Evolutionary conservation across 495 filamentous ascomycete genomes (phyloP).

Genomic region (Aspergillus wentii): DNA sequence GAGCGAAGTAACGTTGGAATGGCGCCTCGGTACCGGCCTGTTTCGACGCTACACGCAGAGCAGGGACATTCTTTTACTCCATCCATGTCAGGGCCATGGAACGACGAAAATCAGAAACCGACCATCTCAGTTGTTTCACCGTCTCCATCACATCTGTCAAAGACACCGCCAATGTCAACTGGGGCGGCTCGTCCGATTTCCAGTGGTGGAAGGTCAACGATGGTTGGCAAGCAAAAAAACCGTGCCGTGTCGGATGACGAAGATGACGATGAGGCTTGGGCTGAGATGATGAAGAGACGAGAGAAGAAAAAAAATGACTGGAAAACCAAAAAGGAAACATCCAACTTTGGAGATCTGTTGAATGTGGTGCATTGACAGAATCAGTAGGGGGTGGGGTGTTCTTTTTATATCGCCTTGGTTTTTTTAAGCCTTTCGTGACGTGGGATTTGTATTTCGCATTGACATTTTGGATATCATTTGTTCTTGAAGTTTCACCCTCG

Average conservation of each 20-base stretch:
- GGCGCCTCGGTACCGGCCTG: slow-evolving; percentile 88
- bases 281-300: slow-evolving; percentile 78
- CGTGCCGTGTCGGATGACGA: slow-evolving; percentile 48
- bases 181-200: slow-evolving; percentile 34
- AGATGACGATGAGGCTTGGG: slow-evolving; percentile 82
- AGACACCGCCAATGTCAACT: slow-evolving; percentile 20
- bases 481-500: neutral
- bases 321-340: slow-evolving; percentile 59
- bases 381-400: too few species aligned
- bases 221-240: slow-evolving; percentile 24
- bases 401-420: neutral
- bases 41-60: slow-evolving; percentile 50
- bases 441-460: too few species aligned
- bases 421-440: slow-evolving; percentile 1
- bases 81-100: slow-evolving; percentile 44
- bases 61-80: slow-evolving; percentile 44
- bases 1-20: slow-evolving; percentile 91
- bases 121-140: slow-evolving; percentile 14
- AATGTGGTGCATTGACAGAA: slow-evolving; percentile 35
- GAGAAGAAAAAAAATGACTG: slow-evolving; percentile 73
- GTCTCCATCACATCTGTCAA: slow-evolving; percentile 12
- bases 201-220: slow-evolving; percentile 19
- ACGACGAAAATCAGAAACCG: slow-evolving; percentile 37
- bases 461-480: slow-evolving; percentile 17
- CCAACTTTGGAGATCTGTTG: slow-evolving; percentile 36